Base-by-base conservation (phyloP, 441 rosid species). In the Croton setiger region DNA sequence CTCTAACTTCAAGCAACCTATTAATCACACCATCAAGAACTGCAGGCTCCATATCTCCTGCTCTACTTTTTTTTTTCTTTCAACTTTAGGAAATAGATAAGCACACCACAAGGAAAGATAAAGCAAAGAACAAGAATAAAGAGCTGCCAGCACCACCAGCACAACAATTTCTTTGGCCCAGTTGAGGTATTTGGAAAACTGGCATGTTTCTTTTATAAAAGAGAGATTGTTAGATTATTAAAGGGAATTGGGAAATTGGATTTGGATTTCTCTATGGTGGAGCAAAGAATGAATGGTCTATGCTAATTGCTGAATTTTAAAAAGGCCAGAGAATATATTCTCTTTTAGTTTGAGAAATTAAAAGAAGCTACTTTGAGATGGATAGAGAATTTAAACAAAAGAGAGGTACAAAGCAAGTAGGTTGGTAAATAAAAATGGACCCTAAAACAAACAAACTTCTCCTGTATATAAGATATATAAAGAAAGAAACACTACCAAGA, bases 1-100 rank as follows among this genome's bases (percentile, higher is more conserved):
- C 84, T 75, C 87, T 81, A 52, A 78, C 89, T 77, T 81, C 88
- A 76, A 88, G 91, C 71, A 89, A 80, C 76, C 85, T 78, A 49
- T 61, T 80, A 27, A 72, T 64, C 39, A 72, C 64, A 48, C 59
- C 39, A 72, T 72, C 64, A 37, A 64, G 59, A 57, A 57, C 65
- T 3, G 18, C 48, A 14, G n/a, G 23, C 12, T 64, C 60, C 73
- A 69, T 69, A 15, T 17, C 48, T 20, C 21, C 20, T 4, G 7
- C 18, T 63, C 58, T 11, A 27, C 45, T 39, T 59, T 53, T 17
- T 27, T 21, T 7, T 37, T 52, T 27, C 1, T 37, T 5, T 23
- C 18, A 60, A 33, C 45, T 71, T 53, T 54, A 51, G 69, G 71
- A 51, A 10, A 4, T 35, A 52, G 39, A 60, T 21, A 55, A 68